Evolutionary conservation across 176 grass and related monocot species (phyloP).

Genomic region (Thinopyrum elongatum): DNA sequence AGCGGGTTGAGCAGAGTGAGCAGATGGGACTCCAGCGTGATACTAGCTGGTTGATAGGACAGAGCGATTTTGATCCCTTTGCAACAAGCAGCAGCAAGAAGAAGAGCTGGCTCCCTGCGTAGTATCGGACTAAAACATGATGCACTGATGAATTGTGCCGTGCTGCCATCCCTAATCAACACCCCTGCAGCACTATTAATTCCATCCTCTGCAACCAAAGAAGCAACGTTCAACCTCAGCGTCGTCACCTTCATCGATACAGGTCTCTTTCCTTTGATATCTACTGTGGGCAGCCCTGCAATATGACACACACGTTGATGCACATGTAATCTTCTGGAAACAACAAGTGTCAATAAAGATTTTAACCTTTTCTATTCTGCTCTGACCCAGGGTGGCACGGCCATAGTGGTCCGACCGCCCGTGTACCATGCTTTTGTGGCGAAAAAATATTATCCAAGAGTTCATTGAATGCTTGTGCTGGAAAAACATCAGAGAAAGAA

Average conservation of each 20-base stretch:
- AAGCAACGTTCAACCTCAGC: slow-evolving; percentile 17
- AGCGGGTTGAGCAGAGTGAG: not conserved
- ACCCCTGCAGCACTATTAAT: not conserved
- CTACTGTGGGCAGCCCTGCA: not conserved
- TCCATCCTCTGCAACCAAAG: not conserved
- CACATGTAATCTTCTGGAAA: not conserved
- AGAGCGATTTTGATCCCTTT: not conserved
- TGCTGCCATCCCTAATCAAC: slow-evolving; percentile 16
- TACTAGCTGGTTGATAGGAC: not conserved
- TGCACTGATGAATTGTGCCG: not conserved
- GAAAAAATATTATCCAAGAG: not conserved
- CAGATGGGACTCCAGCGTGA: not conserved
- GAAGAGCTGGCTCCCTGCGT: not conserved
- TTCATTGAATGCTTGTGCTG: not conserved
- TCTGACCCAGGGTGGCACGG: not conserved
- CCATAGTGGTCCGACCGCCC: not conserved
- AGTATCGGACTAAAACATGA: not conserved
- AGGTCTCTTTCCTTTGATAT: slow-evolving; percentile 1
- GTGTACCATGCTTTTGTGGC: not conserved
- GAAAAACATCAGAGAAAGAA: not conserved
- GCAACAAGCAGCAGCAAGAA: slow-evolving; percentile 17
- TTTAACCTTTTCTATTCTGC: not conserved
- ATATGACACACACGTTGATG: not conserved
- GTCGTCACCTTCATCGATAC: not conserved
- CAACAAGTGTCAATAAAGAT: not conserved